Conservation (phyloP, 306 rosid genomes). For the Delonix regia region DNA sequence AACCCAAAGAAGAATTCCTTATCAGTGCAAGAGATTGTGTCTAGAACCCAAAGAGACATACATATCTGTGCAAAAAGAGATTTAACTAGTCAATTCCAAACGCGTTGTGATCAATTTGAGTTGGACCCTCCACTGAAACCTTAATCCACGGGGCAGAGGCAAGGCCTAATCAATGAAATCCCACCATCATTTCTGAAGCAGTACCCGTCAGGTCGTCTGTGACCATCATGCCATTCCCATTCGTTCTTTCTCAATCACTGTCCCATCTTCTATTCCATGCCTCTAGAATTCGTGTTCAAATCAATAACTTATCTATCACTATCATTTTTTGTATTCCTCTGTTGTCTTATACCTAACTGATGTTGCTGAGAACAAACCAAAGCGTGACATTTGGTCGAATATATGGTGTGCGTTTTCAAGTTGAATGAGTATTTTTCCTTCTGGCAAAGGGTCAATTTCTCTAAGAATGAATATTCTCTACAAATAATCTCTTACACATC, state of each 20-base stretch:
- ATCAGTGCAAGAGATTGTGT: constrained; percentile 26
- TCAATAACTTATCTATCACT: constrained; percentile 40
- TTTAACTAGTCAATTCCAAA: constrained; percentile 52
- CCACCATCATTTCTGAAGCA: constrained; percentile 36
- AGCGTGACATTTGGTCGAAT: constrained; percentile 21
- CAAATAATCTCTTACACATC: neutral
- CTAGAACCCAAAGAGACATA: constrained; percentile 48
- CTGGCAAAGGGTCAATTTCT: neutral
- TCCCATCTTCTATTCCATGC: constrained; percentile 47
- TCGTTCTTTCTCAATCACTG: constrained; percentile 49
- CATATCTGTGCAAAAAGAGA: constrained; percentile 54
- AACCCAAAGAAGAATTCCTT: constrained; percentile 40
- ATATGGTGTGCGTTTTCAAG: neutral
- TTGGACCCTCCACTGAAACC: constrained; percentile 64
- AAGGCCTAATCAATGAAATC: constrained; percentile 47
- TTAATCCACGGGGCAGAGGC: constrained; percentile 35
- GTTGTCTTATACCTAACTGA: constrained; percentile 25
- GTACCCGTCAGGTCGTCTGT: constrained; percentile 47
- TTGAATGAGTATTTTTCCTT: neutral
- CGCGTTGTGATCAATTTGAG: constrained; percentile 49
- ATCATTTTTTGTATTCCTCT: constrained; percentile 29
- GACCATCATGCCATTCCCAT: constrained; percentile 49
- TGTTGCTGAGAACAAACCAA: constrained; percentile 25
- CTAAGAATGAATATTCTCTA: constrained; percentile 1
- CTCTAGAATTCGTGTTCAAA: constrained; percentile 51